phyloP scores from a whole-genome alignment of 1,284 basidiomycete genomes.

The Leccinum subatratum region DNA sequence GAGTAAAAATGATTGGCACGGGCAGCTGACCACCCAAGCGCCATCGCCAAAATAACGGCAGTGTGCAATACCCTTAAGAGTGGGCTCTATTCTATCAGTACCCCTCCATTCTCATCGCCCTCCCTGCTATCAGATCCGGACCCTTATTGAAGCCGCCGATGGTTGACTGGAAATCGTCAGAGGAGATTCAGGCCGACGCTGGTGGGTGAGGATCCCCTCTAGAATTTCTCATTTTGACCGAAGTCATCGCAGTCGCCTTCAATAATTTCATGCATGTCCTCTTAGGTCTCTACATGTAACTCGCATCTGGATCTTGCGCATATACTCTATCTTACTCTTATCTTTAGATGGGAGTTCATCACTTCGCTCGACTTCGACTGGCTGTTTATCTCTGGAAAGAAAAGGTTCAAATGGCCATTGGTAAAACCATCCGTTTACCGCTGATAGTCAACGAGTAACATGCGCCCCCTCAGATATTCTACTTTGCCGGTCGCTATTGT shows the following conservation, averaged over 20 bases:
- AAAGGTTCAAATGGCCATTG: conserved; percentile 61
- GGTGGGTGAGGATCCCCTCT: conserved; percentile 31
- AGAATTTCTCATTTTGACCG: conserved; percentile 9
- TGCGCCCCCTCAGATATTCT: conserved; percentile 50
- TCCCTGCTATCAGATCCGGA: neutral
- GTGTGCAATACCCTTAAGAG: conserved; percentile 16
- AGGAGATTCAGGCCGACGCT: conserved; percentile 47
- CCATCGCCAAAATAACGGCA: conserved; percentile 18
- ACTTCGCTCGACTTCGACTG: conserved; percentile 67
- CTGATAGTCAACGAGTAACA: conserved; percentile 2
- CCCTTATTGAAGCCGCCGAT: conserved; percentile 29
- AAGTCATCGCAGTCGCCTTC: conserved; percentile 46
- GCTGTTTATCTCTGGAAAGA: conserved; percentile 56
- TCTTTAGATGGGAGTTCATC: conserved; percentile 57
- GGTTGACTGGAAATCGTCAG: conserved; percentile 56
- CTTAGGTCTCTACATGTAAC: conserved; percentile 63
- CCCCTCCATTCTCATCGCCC: conserved; percentile 1
- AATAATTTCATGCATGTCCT: conserved; percentile 62
- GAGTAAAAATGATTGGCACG: conserved; percentile 11
- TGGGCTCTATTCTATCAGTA: neutral
- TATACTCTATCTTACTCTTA: conserved; percentile 7
- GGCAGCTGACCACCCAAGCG: conserved; percentile 14
- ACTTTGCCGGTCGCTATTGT: conserved; percentile 69
- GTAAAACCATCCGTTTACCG: conserved; percentile 32
- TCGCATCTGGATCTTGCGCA: conserved; percentile 9